A percentile compares a stretch with the other conserved stretches of the same genome.
Conservation (phyloP, 1,284 basidiomycete species). For the Rhodotorula sp. region DNA sequence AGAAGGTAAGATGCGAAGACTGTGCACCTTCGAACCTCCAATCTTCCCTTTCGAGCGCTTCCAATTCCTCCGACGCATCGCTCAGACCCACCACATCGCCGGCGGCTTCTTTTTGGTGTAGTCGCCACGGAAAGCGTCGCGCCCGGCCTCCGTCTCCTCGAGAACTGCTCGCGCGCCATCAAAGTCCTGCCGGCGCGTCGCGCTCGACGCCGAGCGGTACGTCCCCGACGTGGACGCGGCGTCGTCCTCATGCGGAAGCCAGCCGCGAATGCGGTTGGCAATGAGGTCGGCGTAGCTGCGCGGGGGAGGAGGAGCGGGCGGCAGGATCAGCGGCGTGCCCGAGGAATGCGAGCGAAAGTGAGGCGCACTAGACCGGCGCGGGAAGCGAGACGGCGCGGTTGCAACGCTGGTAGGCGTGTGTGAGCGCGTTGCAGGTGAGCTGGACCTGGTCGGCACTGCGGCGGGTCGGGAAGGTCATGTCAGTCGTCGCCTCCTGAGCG, state of each 20-base stretch:
- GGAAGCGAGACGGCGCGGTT: conserved; percentile 14
- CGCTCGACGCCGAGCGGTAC: not conserved
- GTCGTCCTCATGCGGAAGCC: conserved; percentile 1
- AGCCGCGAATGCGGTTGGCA: conserved; percentile 9
- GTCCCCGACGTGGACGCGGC: not conserved
- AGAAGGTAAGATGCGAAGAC: too few species aligned
- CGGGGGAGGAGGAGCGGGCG: too few species aligned
- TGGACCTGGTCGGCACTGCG: conserved; percentile 15
- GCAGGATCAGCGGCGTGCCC: not conserved
- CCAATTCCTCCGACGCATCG: too few species aligned
- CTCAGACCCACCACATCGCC: conserved; percentile 22
- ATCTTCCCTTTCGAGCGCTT: not conserved
- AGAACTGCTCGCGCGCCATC: not conserved
- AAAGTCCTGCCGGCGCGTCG: conserved; percentile 2
- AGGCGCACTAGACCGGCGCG: conserved; percentile 17
- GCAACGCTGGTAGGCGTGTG: conserved; percentile 16
- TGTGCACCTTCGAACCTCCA: not conserved
- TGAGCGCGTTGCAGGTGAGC: not conserved
- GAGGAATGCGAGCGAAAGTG: not conserved
- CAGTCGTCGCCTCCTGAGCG: too few species aligned
- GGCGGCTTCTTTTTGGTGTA: conserved; percentile 10
- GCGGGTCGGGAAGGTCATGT: too few species aligned
- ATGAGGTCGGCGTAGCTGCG: conserved; percentile 25
- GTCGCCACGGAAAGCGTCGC: conserved; percentile 11
- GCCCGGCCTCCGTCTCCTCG: not conserved